A percentile compares a stretch with the other conserved stretches of the same genome.
These are phyloP conservation scores for Myxozyma monticola DNA, from an alignment of 805 yeast genomes.

Conservation along the genomic window DNA sequence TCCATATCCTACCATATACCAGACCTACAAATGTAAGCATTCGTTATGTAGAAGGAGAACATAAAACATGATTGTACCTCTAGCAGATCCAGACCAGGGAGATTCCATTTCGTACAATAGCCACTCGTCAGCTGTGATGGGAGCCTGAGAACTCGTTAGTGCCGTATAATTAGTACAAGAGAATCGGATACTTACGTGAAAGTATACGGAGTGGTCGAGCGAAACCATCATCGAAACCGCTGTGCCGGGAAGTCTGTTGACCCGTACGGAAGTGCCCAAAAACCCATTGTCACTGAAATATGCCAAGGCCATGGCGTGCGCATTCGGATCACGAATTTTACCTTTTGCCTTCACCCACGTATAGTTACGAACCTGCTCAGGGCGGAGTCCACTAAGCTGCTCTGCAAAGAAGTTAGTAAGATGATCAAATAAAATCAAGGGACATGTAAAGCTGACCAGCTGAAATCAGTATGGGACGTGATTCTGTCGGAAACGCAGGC, in stretches of 20 bases:
- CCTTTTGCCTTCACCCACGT: constrained; percentile 30
- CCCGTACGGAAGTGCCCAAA: constrained; percentile 29
- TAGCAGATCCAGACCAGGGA: constrained; percentile 24
- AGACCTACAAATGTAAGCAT: constrained; percentile 6
- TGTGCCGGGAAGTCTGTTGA: constrained; percentile 9
- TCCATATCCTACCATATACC: constrained; percentile 17
- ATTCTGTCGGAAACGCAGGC: too few relatives aligned
- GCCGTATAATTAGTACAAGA: neutral
- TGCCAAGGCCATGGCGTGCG: constrained; percentile 32
- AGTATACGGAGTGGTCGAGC: constrained; percentile 30
- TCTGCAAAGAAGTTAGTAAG: too few relatives aligned
- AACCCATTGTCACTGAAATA: constrained; percentile 29
- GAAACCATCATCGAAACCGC: constrained; percentile 32
- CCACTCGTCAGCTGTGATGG: constrained; percentile 30
- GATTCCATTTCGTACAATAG: constrained; percentile 20
- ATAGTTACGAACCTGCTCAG: constrained; percentile 5
- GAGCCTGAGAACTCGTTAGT: constrained; percentile 8
- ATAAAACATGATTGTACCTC: constrained; percentile 7
- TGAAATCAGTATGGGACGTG: too few relatives aligned
- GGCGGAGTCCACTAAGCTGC: neutral
- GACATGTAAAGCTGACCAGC: too few relatives aligned
- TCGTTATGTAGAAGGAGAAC: neutral
- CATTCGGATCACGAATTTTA: constrained; percentile 15
- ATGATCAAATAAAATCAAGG: too few relatives aligned
- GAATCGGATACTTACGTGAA: constrained; percentile 16